These are phyloP conservation scores for Eimeria sp. DNA, from an alignment of 169 alveolate genomes.

Conservation along the genomic window DNA sequence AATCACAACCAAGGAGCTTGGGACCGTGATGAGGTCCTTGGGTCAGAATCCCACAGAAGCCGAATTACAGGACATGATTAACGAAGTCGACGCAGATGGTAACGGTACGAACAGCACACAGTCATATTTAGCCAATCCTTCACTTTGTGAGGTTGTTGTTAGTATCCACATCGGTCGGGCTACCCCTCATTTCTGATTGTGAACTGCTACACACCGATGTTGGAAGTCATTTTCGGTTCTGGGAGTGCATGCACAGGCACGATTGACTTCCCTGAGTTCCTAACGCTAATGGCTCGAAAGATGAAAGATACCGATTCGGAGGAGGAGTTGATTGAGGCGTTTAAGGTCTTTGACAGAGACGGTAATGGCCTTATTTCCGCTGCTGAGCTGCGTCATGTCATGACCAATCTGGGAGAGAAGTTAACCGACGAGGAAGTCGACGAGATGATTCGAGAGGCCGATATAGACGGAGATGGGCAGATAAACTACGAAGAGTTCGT, in stretches of 20 bases:
- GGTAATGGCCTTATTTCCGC: constrained; percentile 99
- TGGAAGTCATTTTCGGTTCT: not conserved
- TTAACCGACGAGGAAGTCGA: constrained; percentile 99
- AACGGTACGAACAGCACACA: constrained; percentile 88
- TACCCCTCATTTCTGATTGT: not conserved
- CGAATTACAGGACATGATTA: constrained; percentile 97
- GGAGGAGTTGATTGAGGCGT: constrained; percentile 99
- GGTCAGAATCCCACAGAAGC: constrained; percentile 99
- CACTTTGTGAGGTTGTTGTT: not conserved
- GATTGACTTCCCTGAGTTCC: constrained; percentile 99
- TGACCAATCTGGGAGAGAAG: constrained; percentile 99
- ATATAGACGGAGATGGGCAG: constrained; percentile 99
- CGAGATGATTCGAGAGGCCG: constrained; percentile 99
- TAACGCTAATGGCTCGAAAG: constrained; percentile 99
- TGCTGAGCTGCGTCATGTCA: constrained; percentile 99
- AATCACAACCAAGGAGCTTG: constrained; percentile 98
- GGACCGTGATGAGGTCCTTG: constrained; percentile 97
- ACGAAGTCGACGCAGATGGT: constrained; percentile 97
- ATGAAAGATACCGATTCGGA: constrained; percentile 99
- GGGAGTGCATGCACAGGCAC: constrained; percentile 88
- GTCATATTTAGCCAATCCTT: not conserved
- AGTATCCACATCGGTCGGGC: not conserved
- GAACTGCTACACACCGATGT: not conserved
- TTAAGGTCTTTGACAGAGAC: constrained; percentile 99
- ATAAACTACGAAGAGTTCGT: constrained; percentile 99